Evolutionary conservation across 2,329 filamentous ascomycete species (phyloP), one percentile per base, ranked within the genome.

Genomic region (Pseudopyricularia cyperi): DNA sequence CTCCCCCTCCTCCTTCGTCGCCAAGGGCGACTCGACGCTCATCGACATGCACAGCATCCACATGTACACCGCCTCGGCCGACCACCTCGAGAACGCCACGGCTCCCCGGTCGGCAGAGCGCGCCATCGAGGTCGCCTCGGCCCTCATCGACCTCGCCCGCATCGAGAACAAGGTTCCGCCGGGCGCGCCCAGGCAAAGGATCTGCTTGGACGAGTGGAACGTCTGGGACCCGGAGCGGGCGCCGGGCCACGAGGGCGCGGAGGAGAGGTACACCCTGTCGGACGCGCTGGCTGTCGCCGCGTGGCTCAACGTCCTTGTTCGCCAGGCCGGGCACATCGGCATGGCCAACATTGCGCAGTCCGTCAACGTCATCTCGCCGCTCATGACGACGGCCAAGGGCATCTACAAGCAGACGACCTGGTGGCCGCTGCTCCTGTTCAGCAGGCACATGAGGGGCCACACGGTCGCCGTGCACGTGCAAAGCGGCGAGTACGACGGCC

Each of bases 141-240:
- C 74, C 1, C 69, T 89, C 2, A 87, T 89, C 57, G 85, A 89
- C 62, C 76, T 89, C 1, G 85, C 85, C 0, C 74, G 82, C 33
- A 82, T 87, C 60, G 82, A 87, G 63, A 83, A 85, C 64, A 68
- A 71, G 39, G 74, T 84, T 0, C 75, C 82, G 0, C 67, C 74
- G 0, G 69, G 71, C 0, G 76, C 82, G n/a, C 76, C 77, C 4
- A 70, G 76, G 3, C 83, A 80, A 47, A 83, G 75, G 50, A 87
- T 90, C 63, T 89, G 85, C 71, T 89, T 89, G 62, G 86, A 90
- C 62, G 85, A 89, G 66, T 89, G 86, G 86, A 90, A 89, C 63
- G 85, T 89, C 8, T 90, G 85, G 85, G 84, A 88, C 59, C 83
- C 84, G 0, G 71, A 74, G 51, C 77, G 85, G 8, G 85, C 85